Conservation (phyloP, 2,329 filamentous ascomycete genomes). For the Juglanconis sp. region DNA sequence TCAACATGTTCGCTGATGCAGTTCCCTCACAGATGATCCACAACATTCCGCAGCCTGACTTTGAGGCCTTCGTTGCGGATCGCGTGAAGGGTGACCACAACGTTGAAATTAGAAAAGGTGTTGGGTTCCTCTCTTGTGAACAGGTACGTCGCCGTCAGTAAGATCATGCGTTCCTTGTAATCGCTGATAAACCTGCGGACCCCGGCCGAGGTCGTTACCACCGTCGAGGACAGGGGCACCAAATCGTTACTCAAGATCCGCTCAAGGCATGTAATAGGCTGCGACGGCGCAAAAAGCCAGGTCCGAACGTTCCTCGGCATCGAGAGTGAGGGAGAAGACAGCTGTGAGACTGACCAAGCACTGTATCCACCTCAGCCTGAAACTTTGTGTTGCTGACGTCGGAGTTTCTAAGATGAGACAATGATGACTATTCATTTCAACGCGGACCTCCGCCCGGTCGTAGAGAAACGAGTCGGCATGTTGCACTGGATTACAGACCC, state of each 20-base stretch:
- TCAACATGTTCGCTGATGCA: no score
- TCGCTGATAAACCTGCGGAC: constrained; percentile 11
- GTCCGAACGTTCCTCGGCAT: constrained; percentile 32
- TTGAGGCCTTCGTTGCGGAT: constrained; percentile 33
- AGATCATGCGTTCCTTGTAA: no score
- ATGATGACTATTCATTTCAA: constrained; percentile 47
- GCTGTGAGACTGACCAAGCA: constrained; percentile 28
- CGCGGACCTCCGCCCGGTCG: constrained; percentile 35
- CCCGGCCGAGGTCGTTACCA: constrained; percentile 26
- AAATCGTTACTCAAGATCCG: constrained; percentile 24
- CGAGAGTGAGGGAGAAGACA: constrained; percentile 39
- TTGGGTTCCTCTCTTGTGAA: constrained; percentile 31
- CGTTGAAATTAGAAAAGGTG: constrained; percentile 29
- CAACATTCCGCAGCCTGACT: constrained; percentile 39
- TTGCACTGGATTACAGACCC: constrained; percentile 44
- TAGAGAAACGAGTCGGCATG: constrained; percentile 38
- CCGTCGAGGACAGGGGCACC: constrained; percentile 27
- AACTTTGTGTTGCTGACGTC: not conserved
- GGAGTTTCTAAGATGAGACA: constrained; percentile 32
- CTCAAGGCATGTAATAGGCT: constrained; percentile 33
- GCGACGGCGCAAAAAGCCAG: constrained; percentile 33
- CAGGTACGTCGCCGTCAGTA: constrained; percentile 24
- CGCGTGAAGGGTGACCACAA: constrained; percentile 24
- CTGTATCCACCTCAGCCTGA: no score
- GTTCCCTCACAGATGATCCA: constrained; percentile 33